Conservation (phyloP, 495 filamentous ascomycete species). For the Cladorrhinum samala region DNA sequence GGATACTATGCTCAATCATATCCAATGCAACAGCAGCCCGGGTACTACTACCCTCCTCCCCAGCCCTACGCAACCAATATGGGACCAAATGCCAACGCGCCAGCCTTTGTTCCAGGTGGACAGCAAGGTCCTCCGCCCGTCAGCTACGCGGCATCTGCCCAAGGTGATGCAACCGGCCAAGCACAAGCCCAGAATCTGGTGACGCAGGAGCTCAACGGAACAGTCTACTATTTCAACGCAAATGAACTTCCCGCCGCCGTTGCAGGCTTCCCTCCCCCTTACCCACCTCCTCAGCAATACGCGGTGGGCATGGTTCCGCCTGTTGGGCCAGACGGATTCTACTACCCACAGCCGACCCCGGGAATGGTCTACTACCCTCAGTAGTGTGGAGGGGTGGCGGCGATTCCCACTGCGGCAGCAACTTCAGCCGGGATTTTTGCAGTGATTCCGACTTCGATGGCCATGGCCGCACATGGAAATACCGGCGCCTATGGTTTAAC, state of each 20-base stretch:
- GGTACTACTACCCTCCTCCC: constrained; percentile 48
- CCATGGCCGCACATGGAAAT: no score
- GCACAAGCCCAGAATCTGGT: constrained; percentile 60
- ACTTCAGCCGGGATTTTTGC: not conserved
- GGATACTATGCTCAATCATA: constrained; percentile 57
- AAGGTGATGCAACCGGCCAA: constrained; percentile 34
- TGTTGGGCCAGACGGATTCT: constrained; percentile 60
- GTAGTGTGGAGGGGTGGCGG: constrained; percentile 11
- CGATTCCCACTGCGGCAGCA: not conserved
- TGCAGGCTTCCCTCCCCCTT: constrained; percentile 46
- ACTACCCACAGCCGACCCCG: constrained; percentile 48
- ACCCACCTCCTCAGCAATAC: constrained; percentile 43
- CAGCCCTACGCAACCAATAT: constrained; percentile 47
- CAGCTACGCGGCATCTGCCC: constrained; percentile 36
- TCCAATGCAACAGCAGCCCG: constrained; percentile 48
- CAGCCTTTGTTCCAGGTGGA: constrained; percentile 52
- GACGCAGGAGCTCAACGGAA: constrained; percentile 87
- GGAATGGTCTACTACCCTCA: constrained; percentile 39
- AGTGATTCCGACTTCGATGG: not conserved
- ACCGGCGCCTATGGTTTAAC: no score
- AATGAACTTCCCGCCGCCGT: constrained; percentile 55
- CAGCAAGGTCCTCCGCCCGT: constrained; percentile 44
- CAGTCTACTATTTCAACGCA: constrained; percentile 89
- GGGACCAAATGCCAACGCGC: constrained; percentile 47
- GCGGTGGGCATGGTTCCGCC: constrained; percentile 82